Percentiles rank a stretch among this genome's conserved stretches.
phyloP scores from a whole-genome alignment of 306 rosid species.

The Gillenia trifoliata region DNA sequence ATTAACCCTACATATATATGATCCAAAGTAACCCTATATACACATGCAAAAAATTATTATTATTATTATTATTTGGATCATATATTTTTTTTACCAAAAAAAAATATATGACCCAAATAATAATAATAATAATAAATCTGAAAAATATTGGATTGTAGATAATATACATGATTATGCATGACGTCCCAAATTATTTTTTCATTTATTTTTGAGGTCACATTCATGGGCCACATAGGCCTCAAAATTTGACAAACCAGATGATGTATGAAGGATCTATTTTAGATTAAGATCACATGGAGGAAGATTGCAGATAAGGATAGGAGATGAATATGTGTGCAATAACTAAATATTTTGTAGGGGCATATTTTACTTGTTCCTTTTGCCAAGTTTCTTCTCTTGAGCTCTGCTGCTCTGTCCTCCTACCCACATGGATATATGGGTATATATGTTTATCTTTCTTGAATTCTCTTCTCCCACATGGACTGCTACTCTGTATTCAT shows the following conservation, averaged over 20 bases:
- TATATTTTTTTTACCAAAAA: no score
- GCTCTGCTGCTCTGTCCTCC: background rate
- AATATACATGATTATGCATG: background rate
- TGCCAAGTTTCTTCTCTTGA: slow-evolving; percentile 17
- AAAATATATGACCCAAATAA: no score
- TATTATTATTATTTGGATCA: no score
- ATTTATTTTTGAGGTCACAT: slow-evolving; percentile 7
- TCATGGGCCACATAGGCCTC: slow-evolving; percentile 1
- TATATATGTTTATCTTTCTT: slow-evolving; percentile 5
- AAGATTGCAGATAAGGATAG: slow-evolving; percentile 29
- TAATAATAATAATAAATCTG: no score
- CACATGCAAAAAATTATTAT: no score
- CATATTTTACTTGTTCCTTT: slow-evolving; percentile 13
- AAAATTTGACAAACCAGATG: slow-evolving; percentile 22
- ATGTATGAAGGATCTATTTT: slow-evolving; percentile 5
- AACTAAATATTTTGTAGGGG: slow-evolving; percentile 31
- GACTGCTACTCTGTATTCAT: background rate
- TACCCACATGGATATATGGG: slow-evolving; percentile 14
- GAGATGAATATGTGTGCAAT: slow-evolving; percentile 11
- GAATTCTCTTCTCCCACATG: slow-evolving; percentile 18
- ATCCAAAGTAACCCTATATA: no score
- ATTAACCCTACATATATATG: no score
- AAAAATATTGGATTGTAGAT: no score
- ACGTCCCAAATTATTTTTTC: background rate
- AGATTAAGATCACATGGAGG: slow-evolving; percentile 27